These are phyloP conservation scores for Nephelium lappaceum DNA, from an alignment of 345 rosid species.

Conservation along the genomic window DNA sequence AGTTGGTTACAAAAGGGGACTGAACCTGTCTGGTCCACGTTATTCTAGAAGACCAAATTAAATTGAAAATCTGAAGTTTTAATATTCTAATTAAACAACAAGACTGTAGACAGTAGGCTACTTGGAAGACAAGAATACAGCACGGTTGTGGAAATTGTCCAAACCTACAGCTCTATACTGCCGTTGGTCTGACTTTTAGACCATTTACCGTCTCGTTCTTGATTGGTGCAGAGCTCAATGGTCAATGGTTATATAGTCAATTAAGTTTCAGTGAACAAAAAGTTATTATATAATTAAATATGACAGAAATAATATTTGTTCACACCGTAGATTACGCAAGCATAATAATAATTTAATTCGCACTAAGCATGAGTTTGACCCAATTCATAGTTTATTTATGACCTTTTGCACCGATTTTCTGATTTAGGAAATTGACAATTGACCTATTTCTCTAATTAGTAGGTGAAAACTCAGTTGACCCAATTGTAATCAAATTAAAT, in stretches of 20 bases:
- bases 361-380: constrained; percentile 15
- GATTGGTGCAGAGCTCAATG: neutral
- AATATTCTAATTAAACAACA: too few species aligned
- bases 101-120: neutral
- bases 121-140: neutral
- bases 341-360: neutral
- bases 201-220: neutral
- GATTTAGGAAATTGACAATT: neutral
- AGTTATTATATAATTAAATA: neutral
- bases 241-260: constrained; percentile 10
- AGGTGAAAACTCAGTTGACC: neutral
- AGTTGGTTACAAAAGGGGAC: too few species aligned
- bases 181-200: neutral
- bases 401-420: neutral
- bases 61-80: too few species aligned
- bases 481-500: neutral
- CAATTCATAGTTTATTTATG: constrained; percentile 14
- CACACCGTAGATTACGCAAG: too few species aligned
- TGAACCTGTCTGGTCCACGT: too few species aligned
- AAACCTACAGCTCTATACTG: neutral
- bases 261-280: neutral
- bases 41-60: too few species aligned
- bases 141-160: neutral
- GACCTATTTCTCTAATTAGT: neutral
- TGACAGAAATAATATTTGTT: too few species aligned